Percentiles rank a stretch among this genome's conserved stretches.
phyloP scores from a whole-genome alignment of 495 filamentous ascomycete species.

The Penicillium paxilli region DNA sequence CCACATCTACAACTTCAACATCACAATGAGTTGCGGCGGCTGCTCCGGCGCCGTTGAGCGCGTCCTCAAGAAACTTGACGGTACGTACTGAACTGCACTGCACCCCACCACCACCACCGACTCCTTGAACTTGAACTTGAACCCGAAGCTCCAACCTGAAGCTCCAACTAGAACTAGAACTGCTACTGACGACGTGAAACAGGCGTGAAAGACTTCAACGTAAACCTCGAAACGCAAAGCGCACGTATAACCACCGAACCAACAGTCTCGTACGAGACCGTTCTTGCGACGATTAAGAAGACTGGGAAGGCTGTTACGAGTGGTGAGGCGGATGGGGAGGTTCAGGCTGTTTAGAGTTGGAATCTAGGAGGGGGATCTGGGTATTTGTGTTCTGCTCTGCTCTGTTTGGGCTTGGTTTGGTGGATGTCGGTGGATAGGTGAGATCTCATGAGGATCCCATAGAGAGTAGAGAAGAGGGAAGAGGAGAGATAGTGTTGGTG shows the following conservation, averaged over 20 bases:
- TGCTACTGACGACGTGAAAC: too few relatives aligned
- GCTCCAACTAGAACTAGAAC: too few relatives aligned
- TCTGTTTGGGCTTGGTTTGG: too few relatives aligned
- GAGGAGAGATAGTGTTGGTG: too few relatives aligned
- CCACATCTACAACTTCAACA: constrained; percentile 70
- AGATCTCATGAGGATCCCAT: too few relatives aligned
- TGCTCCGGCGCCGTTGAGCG: constrained; percentile 76
- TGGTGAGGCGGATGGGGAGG: constrained; percentile 60
- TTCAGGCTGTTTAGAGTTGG: constrained; percentile 31
- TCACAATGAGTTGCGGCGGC: constrained; percentile 67
- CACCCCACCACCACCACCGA: background rate
- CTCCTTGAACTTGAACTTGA: too few relatives aligned
- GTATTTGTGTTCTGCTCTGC: too few relatives aligned
- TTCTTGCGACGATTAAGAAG: constrained; percentile 88
- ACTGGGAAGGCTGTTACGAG: constrained; percentile 87
- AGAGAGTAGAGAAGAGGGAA: too few relatives aligned
- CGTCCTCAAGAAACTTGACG: constrained; percentile 94
- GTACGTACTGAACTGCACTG: constrained; percentile 45
- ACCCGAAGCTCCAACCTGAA: too few relatives aligned
- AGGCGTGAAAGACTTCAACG: constrained; percentile 87
- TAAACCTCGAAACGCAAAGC: constrained; percentile 80
- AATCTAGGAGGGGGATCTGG: too few relatives aligned
- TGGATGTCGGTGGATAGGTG: too few relatives aligned
- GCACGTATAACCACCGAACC: constrained; percentile 69
- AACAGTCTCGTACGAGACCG: constrained; percentile 69